Evolutionary conservation across 140 eudicot genomes (phyloP).

Genomic region (Flaveria floridana): DNA sequence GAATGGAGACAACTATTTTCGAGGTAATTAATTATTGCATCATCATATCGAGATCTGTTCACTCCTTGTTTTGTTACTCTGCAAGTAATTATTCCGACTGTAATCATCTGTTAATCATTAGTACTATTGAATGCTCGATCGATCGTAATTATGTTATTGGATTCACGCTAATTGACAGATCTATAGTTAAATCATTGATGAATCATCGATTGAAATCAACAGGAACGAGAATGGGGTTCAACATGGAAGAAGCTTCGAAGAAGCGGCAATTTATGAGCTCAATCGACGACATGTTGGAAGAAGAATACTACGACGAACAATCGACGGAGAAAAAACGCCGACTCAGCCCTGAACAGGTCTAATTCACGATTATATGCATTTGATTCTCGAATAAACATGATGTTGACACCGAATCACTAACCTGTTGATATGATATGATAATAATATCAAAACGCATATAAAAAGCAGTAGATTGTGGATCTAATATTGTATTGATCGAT

Average conservation of each 20-base stretch:
- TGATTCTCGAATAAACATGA: constrained; percentile 25
- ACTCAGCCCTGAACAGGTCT: constrained; percentile 77
- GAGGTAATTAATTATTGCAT: constrained; percentile 46
- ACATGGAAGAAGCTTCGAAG: constrained; percentile 66
- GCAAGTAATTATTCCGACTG: not conserved
- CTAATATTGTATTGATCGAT: constrained; percentile 15
- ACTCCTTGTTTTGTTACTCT: not conserved
- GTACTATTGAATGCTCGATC: not conserved
- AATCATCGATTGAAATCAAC: not conserved
- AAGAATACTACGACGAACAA: constrained; percentile 88
- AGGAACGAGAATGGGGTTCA: constrained; percentile 62
- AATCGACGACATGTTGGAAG: constrained; percentile 70
- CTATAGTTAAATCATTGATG: not conserved
- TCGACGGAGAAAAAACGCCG: constrained; percentile 88
- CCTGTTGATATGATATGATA: not conserved
- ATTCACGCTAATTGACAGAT: not conserved
- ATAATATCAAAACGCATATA: not conserved
- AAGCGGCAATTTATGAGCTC: constrained; percentile 76
- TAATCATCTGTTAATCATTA: not conserved
- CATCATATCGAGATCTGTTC: constrained; percentile 16
- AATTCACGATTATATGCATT: constrained; percentile 17
- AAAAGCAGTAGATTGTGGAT: constrained; percentile 25
- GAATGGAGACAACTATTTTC: constrained; percentile 52
- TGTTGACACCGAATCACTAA: constrained; percentile 34
- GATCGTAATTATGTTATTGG: not conserved